These are phyloP conservation scores for Cladosporium sp. DNA, from an alignment of 2,329 filamentous ascomycete genomes.

Conservation along the genomic window DNA sequence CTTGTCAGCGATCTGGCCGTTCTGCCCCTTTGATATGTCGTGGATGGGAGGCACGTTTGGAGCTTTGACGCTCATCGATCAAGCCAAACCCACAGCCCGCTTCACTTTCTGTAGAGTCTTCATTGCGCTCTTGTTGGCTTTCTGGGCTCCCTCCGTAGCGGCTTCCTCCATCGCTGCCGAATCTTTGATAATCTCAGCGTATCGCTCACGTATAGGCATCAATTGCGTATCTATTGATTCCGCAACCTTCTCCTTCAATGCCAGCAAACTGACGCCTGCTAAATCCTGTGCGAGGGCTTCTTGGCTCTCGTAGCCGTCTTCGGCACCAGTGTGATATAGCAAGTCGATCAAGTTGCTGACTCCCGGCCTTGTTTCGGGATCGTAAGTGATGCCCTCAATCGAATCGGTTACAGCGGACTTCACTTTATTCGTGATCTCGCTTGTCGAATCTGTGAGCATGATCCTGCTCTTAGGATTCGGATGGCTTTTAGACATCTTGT, in stretches of 20 bases:
- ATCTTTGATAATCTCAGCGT: slow-evolving; percentile 49
- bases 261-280: slow-evolving; percentile 46
- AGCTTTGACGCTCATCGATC: background rate
- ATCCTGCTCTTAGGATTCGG: slow-evolving; percentile 69
- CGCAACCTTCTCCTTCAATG: slow-evolving; percentile 62
- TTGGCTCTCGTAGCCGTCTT: slow-evolving; percentile 32
- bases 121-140: slow-evolving; percentile 59
- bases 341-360: slow-evolving; percentile 85
- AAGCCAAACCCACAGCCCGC: slow-evolving; percentile 39
- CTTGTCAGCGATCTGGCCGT: too few relatives aligned
- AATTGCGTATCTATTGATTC: slow-evolving; percentile 54
- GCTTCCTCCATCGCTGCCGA: slow-evolving; percentile 55
- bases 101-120: slow-evolving; percentile 45
- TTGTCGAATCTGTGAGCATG: slow-evolving; percentile 67
- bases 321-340: slow-evolving; percentile 54
- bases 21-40: too few relatives aligned
- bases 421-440: slow-evolving; percentile 66
- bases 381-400: slow-evolving; percentile 63
- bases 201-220: slow-evolving; percentile 53
- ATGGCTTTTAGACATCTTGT: slow-evolving; percentile 95
- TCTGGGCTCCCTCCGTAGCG: slow-evolving; percentile 54
- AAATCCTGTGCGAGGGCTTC: slow-evolving; percentile 47
- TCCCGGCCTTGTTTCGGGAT: slow-evolving; percentile 66
- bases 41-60: too few relatives aligned
- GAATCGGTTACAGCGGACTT: slow-evolving; percentile 74